These are phyloP conservation scores for Calonectria honghensis DNA, from an alignment of 2,329 filamentous ascomycete genomes.

Conservation along the genomic window DNA sequence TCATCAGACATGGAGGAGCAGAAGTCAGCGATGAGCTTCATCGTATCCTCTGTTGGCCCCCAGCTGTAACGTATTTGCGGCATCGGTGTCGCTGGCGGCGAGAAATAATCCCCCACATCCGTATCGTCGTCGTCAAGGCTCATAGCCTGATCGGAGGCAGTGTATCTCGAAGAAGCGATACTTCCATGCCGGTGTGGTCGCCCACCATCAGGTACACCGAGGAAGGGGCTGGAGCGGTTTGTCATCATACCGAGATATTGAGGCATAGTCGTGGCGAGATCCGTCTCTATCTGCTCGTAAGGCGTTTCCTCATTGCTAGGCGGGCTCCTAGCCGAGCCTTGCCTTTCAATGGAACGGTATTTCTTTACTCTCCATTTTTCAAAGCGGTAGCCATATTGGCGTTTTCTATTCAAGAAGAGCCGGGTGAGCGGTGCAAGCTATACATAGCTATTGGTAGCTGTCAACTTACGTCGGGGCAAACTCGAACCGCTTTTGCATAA, in stretches of 20 bases:
- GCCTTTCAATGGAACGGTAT: constrained; percentile 49
- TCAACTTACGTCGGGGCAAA: constrained; percentile 49
- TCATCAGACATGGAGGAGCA: constrained; percentile 52
- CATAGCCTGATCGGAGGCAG: constrained; percentile 13
- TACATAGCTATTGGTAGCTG: too few species aligned
- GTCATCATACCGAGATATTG: background rate
- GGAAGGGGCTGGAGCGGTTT: background rate
- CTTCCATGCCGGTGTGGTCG: background rate
- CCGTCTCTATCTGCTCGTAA: constrained; percentile 15
- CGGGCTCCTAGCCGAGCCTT: constrained; percentile 13
- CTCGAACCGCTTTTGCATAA: constrained; percentile 44
- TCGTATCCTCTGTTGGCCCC: constrained; percentile 39
- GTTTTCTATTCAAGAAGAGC: constrained; percentile 49
- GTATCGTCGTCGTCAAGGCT: constrained; percentile 29
- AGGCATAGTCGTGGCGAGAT: background rate
- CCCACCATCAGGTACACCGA: constrained; percentile 11
- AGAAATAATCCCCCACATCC: constrained; percentile 12
- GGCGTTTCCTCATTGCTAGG: constrained; percentile 28
- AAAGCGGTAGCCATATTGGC: constrained; percentile 57
- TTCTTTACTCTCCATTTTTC: constrained; percentile 55
- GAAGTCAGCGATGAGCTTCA: constrained; percentile 54
- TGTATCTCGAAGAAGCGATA: constrained; percentile 16
- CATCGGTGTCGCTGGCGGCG: background rate
- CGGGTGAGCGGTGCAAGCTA: background rate
- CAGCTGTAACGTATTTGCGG: constrained; percentile 39